Percentiles rank a stretch among this genome's conserved stretches.
phyloP scores from a whole-genome alignment of 2,329 filamentous ascomycete genomes.

The Neopestalotiopsis sp. region DNA sequence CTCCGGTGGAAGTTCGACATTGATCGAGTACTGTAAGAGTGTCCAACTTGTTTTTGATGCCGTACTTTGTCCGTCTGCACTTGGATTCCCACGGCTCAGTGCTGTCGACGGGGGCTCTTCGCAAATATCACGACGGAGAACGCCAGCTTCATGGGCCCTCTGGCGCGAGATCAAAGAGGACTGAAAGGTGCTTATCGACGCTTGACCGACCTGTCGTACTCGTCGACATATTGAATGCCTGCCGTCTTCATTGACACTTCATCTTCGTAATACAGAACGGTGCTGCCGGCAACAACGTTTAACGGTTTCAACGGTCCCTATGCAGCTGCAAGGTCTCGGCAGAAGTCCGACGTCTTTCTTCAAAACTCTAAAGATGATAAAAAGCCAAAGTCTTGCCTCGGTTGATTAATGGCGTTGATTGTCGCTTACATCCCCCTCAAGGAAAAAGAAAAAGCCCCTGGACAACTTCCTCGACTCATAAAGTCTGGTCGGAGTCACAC shows the following conservation, averaged over 20 bases:
- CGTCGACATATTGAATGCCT: not conserved
- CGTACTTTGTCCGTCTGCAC: too few species aligned
- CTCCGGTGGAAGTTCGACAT: too few species aligned
- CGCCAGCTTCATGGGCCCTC: too few species aligned
- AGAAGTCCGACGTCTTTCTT: not conserved
- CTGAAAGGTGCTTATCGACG: too few species aligned
- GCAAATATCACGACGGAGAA: too few species aligned
- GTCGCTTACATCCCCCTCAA: too few species aligned
- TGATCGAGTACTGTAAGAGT: too few species aligned
- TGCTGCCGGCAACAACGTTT: constrained; percentile 1
- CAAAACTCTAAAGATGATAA: not conserved
- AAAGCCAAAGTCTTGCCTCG: not conserved
- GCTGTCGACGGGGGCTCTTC: too few species aligned
- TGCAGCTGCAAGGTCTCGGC: not conserved
- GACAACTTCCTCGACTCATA: not conserved
- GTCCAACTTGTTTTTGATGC: too few species aligned
- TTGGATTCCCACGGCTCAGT: too few species aligned
- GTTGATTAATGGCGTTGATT: not conserved
- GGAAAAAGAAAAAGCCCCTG: not conserved
- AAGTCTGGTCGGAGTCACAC: not conserved
- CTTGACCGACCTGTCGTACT: not conserved
- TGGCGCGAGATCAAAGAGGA: too few species aligned
- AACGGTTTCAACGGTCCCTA: not conserved
- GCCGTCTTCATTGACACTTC: not conserved
- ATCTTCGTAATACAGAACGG: not conserved